phyloP scores from a whole-genome alignment of 2,329 filamentous ascomycete genomes.

The Colletotrichum lindemuthianum region DNA sequence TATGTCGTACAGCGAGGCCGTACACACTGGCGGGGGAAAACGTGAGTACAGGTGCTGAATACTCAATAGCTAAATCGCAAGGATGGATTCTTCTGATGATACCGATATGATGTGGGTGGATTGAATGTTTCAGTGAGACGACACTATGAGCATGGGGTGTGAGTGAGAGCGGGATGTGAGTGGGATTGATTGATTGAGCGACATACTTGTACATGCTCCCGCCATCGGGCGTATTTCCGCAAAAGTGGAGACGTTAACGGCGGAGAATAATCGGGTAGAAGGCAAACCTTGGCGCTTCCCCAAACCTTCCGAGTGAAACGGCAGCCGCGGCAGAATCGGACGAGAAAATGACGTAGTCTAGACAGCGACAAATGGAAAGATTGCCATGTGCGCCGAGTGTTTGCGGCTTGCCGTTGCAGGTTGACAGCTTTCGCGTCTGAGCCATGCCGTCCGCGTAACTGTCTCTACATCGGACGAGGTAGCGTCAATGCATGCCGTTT shows the following conservation, averaged over 20 bases:
- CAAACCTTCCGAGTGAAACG: constrained; percentile 26
- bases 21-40: too few species aligned
- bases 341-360: constrained; percentile 27
- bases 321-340: constrained; percentile 22
- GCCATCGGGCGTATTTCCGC: background rate
- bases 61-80: too few species aligned
- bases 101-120: too few species aligned
- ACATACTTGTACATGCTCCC: constrained; percentile 2
- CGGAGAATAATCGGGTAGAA: constrained; percentile 15
- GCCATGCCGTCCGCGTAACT: background rate
- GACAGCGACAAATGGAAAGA: constrained; percentile 5
- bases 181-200: constrained; percentile 19
- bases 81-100: too few species aligned
- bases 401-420: constrained; percentile 8
- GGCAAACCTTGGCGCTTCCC: background rate
- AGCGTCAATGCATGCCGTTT: constrained; percentile 25
- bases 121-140: background rate
- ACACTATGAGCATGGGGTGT: background rate
- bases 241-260: background rate
- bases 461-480: constrained; percentile 21
- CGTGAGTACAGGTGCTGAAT: too few species aligned
- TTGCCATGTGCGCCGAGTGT: background rate
- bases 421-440: constrained; percentile 17
- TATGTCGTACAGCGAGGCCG: background rate
- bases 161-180: constrained; percentile 12